Conservation (phyloP, 176 grass and related monocot genomes). For the Oryza meridionalis region DNA sequence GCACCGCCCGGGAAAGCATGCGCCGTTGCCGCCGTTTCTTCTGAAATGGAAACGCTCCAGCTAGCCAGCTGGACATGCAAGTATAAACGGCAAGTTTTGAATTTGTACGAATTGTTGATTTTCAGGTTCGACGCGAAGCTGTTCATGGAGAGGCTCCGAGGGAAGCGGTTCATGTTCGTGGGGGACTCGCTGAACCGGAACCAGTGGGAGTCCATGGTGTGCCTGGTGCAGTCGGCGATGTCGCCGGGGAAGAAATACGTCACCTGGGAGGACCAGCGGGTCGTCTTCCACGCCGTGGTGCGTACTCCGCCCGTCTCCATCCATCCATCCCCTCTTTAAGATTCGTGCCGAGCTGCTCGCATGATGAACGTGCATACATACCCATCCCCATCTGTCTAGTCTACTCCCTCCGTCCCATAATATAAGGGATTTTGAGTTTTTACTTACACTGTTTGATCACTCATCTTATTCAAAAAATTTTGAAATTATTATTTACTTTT, state of each 20-base stretch:
- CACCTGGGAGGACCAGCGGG: constrained; percentile 65
- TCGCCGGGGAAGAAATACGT: constrained; percentile 79
- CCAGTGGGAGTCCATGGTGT: constrained; percentile 97
- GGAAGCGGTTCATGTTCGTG: constrained; percentile 87
- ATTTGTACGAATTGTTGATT: not conserved
- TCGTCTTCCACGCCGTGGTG: constrained; percentile 83
- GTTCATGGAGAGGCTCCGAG: constrained; percentile 71
- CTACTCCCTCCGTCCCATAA: too few relatives aligned
- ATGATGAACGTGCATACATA: constrained; percentile 20
- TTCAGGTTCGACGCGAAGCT: constrained; percentile 76
- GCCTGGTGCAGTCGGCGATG: constrained; percentile 63
- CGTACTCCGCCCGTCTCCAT: not conserved
- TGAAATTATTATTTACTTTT: too few relatives aligned
- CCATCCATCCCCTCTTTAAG: not conserved
- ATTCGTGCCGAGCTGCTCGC: not conserved
- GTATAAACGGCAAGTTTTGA: not conserved
- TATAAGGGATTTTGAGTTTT: too few relatives aligned
- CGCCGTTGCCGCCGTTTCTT: not conserved
- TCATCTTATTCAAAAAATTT: too few relatives aligned
- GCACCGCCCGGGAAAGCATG: not conserved
- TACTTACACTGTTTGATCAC: too few relatives aligned
- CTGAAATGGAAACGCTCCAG: not conserved
- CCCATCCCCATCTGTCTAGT: not conserved
- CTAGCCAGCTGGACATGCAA: not conserved
- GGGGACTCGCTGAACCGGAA: constrained; percentile 95